A percentile compares a stretch with the other conserved stretches of the same genome.
Conservation (phyloP, 2,329 filamentous ascomycete genomes). For the Colletotrichum orbiculare region DNA sequence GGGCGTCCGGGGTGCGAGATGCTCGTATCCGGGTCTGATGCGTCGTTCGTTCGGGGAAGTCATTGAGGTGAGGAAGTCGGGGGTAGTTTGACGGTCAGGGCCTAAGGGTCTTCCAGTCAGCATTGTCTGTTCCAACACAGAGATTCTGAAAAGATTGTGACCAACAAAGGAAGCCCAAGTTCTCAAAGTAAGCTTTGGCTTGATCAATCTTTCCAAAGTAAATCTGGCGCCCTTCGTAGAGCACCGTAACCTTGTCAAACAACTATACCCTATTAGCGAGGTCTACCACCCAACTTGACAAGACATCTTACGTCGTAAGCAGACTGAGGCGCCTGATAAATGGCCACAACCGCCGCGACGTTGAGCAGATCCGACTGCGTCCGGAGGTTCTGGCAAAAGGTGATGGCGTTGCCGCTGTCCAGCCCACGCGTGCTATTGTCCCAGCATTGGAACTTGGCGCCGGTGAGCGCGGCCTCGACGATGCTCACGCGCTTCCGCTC, state of each 20-base stretch:
- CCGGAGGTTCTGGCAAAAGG: conserved; percentile 64
- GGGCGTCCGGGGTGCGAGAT: conserved; percentile 63
- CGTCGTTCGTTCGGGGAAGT: conserved; percentile 74
- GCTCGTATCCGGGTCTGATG: conserved; percentile 68
- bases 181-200: conserved; percentile 71
- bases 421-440: conserved; percentile 47
- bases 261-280: conserved; percentile 40
- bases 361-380: conserved; percentile 50
- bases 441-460: conserved; percentile 43
- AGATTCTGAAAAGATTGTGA: too few relatives aligned
- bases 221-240: conserved; percentile 71
- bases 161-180: conserved; percentile 63
- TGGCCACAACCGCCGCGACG: conserved; percentile 36
- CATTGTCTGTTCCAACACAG: fast-evolving
- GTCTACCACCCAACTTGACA: fast-evolving
- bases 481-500: conserved; percentile 55
- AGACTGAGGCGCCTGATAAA: conserved; percentile 39
- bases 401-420: conserved; percentile 60
- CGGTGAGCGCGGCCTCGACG: conserved; percentile 38
- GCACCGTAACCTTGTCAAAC: conserved; percentile 63
- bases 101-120: conserved; percentile 21
- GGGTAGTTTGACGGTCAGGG: conserved; percentile 66
- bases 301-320: conserved; percentile 36
- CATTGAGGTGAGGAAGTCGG: conserved; percentile 77
- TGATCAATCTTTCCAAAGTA: conserved; percentile 70